Conservation (phyloP, 2,329 filamentous ascomycete genomes). For the Gaeumannomyces tritici region DNA sequence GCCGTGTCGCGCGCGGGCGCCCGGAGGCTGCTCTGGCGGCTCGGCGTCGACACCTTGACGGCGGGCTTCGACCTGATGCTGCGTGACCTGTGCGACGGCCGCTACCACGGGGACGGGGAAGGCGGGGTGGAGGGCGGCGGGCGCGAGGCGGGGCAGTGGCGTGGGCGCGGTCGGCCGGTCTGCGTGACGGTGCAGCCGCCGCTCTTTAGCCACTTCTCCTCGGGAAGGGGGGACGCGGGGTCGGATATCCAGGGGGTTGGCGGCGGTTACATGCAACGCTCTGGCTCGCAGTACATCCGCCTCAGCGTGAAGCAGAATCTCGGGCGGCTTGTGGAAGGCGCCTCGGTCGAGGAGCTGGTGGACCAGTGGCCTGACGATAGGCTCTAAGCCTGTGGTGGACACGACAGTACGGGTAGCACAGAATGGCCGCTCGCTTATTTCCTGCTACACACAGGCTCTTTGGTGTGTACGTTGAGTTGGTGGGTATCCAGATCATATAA, state of each 20-base stretch:
- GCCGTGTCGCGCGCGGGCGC: slow-evolving; percentile 34
- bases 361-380: slow-evolving; percentile 16
- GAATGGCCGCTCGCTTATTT: neutral
- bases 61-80: slow-evolving; percentile 33
- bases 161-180: slow-evolving; percentile 4
- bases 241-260: slow-evolving; percentile 18
- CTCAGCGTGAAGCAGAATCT: slow-evolving; percentile 18
- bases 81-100: slow-evolving; percentile 33
- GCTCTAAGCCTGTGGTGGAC: neutral
- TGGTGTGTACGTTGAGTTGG: neutral
- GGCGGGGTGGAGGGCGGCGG: neutral
- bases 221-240: slow-evolving; percentile 8
- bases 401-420: neutral
- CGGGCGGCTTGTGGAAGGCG: slow-evolving; percentile 13
- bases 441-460: neutral
- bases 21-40: slow-evolving; percentile 28
- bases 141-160: neutral
- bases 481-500: neutral
- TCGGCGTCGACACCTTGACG: slow-evolving; percentile 29
- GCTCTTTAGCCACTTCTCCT: slow-evolving; percentile 17
- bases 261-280: slow-evolving; percentile 15
- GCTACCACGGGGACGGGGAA: neutral
- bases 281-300: slow-evolving; percentile 17
- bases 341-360: slow-evolving; percentile 1
- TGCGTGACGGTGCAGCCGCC: slow-evolving; percentile 21